Conservation (phyloP, 1,284 basidiomycete genomes). For the Phellinidium pouzarii region DNA sequence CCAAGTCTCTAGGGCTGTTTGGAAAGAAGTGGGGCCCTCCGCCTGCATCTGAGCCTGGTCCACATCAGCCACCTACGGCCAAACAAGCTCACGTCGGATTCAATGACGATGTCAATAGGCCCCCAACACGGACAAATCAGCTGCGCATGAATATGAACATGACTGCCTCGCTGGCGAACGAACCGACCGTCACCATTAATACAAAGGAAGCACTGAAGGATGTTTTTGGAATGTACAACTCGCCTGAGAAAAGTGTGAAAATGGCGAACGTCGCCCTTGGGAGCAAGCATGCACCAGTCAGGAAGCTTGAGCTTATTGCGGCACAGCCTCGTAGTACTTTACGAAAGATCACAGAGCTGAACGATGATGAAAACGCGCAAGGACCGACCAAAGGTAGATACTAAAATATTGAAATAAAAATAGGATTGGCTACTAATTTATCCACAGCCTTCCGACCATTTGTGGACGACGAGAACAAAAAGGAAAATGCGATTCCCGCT, state of each 20-base stretch:
- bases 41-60: constrained; percentile 36
- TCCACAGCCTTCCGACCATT: constrained; percentile 34
- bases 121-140: constrained; percentile 24
- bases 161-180: constrained; percentile 29
- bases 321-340: constrained; percentile 23
- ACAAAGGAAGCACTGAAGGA: constrained; percentile 90
- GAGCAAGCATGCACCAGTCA: constrained; percentile 64
- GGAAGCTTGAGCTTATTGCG: constrained; percentile 48
- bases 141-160: constrained; percentile 15
- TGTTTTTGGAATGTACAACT: constrained; percentile 91
- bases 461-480: constrained; percentile 47
- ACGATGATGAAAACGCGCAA: constrained; percentile 30
- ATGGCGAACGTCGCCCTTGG: constrained; percentile 38
- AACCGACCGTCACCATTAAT: constrained; percentile 74
- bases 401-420: constrained; percentile 27
- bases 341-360: constrained; percentile 27
- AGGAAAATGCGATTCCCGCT: constrained; percentile 41
- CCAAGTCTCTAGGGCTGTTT: constrained; percentile 68
- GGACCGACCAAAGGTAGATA: constrained; percentile 29
- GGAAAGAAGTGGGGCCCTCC: constrained; percentile 77
- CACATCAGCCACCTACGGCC: constrained; percentile 25
- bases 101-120: constrained; percentile 45
- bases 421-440: background rate
- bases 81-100: constrained; percentile 37
- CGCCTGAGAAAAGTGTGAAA: constrained; percentile 69